Evolutionary conservation across 2,329 filamentous ascomycete species (phyloP), one percentile per base, ranked within the genome.

Genomic region (Fusarium sp.): DNA sequence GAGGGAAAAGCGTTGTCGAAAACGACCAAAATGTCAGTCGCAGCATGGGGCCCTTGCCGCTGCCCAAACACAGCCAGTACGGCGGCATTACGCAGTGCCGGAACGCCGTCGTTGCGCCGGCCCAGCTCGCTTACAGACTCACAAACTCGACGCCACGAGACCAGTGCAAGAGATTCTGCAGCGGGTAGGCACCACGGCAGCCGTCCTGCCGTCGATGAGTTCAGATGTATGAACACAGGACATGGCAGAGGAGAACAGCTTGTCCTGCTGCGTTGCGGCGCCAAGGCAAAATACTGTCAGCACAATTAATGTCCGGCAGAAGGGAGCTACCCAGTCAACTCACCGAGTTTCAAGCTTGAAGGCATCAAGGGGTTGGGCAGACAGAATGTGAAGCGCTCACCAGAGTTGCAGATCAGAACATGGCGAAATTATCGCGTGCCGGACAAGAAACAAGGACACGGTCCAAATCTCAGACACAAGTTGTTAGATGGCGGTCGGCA

Each of bases 11-110:
- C 52, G 69, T 70, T 50, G 59, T 65, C 47, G 45, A 62, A 59
- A 40, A 65, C 38, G 14, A 38, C 61, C 37, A 60, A 56, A 58
- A 73, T 68, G 67, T 56, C 67, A 69, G 69, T 60, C 63, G 64
- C 62, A 64, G 54, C 64, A 67, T 54, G 34, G 62, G 66, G 69
- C 64, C 62, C 57, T 75, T 70, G 69, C 74, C 65, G 62, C 62
- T 67, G 57, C 68, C 69, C 71, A 72, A 75, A 64, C 64, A 66
- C 64, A 74, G 60, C 69, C 69, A 70, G 66, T 61, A 60, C 64
- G 35, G 62, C 67, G 58, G 65, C 58, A 69, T 70, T 66, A 71
- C 65, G 60, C 67, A 59, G 56, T 76, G 64, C 72, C 70, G 66
- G 63, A 37, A 75, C 75, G 65, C 72, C 66, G 69, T 72, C 65